phyloP scores from a whole-genome alignment of 2,329 filamentous ascomycete genomes.

The Hypoxylon sp. region DNA sequence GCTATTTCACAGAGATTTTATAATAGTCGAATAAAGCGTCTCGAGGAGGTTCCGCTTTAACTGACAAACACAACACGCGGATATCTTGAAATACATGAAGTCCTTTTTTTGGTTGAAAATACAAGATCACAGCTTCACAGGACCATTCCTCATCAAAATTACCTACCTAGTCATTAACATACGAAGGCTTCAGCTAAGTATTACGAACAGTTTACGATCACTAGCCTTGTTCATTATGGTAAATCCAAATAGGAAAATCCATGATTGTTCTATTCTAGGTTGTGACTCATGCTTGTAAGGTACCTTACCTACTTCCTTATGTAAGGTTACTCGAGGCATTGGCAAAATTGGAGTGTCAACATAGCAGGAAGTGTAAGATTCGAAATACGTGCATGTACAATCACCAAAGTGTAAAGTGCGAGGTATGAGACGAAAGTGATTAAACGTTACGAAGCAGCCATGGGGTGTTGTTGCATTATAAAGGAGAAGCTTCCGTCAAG shows the following conservation, averaged over 20 bases:
- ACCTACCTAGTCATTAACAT: neutral
- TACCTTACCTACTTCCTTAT: neutral
- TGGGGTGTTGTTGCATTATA: neutral
- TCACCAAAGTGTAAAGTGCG: neutral
- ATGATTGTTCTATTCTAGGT: neutral
- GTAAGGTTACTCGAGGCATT: neutral
- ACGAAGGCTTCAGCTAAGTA: neutral
- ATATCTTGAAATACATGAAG: neutral
- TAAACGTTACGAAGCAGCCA: neutral
- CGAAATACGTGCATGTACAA: neutral
- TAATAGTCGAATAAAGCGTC: neutral
- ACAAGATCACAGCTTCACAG: neutral
- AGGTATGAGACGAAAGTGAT: neutral
- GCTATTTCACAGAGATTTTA: neutral
- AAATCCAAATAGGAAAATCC: neutral
- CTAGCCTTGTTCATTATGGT: neutral
- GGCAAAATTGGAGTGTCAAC: neutral
- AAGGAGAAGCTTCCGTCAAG: neutral
- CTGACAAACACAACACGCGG: neutral
- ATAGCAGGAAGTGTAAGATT: neutral
- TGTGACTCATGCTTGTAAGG: neutral
- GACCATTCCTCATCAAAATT: neutral
- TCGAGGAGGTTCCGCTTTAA: neutral
- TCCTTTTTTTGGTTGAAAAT: neutral
- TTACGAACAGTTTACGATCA: neutral